These are phyloP conservation scores for Cercospora zeae-maydis DNA, from an alignment of 2,329 filamentous ascomycete genomes.

Conservation along the genomic window DNA sequence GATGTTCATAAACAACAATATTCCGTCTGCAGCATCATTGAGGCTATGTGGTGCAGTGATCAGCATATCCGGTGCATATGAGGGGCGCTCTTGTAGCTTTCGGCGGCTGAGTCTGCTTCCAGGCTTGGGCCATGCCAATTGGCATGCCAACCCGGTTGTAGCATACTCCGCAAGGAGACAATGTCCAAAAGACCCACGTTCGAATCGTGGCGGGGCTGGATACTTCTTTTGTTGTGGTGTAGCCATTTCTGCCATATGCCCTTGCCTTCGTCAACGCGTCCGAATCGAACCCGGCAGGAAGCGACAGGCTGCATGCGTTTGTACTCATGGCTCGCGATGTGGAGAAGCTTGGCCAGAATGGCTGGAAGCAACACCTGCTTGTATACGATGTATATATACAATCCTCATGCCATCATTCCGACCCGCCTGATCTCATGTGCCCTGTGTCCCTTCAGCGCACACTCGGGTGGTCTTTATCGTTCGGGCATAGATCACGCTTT, in stretches of 20 bases:
- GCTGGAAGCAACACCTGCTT: constrained; percentile 12
- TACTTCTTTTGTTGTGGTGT: neutral
- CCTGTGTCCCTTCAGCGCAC: neutral
- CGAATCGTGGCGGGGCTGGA: neutral
- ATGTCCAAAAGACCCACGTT: neutral
- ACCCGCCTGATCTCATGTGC: neutral
- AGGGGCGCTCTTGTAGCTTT: neutral
- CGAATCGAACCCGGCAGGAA: neutral
- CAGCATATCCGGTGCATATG: neutral
- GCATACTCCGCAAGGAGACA: neutral
- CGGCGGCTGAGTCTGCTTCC: neutral
- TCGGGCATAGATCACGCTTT: neutral
- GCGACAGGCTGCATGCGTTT: neutral
- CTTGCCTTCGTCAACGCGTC: neutral
- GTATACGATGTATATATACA: constrained; percentile 15
- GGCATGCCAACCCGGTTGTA: neutral
- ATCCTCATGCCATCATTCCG: neutral
- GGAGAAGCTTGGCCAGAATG: neutral
- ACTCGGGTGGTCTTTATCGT: neutral
- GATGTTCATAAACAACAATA: too few relatives aligned
- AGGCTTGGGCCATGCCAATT: too few relatives aligned
- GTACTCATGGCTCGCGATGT: neutral
- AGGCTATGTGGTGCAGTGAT: neutral
- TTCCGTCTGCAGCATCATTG: too few relatives aligned
- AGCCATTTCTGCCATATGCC: neutral